Conservation (phyloP, 2,329 filamentous ascomycete species). For the Cercospora sp. region DNA sequence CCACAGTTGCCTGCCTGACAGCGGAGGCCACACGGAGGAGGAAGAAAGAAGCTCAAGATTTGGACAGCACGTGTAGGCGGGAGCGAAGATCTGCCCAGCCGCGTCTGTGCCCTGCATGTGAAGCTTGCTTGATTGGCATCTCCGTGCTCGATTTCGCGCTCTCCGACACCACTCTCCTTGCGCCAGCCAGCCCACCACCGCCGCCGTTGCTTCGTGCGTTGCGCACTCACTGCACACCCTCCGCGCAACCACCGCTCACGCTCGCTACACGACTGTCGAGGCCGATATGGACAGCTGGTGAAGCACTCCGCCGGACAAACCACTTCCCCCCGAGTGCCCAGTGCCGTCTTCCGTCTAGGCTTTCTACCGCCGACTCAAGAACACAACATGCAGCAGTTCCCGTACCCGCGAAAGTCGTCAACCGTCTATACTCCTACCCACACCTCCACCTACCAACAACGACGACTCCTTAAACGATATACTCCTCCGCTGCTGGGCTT, state of each 20-base stretch:
- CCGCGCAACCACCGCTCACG: background rate
- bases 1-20: background rate
- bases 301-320: background rate
- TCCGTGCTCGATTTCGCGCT: background rate
- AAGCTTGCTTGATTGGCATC: background rate
- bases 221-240: background rate
- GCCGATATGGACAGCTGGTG: background rate
- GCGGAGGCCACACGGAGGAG: background rate
- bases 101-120: background rate
- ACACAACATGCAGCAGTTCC: constrained; percentile 65
- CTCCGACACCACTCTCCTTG: background rate
- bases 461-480: constrained; percentile 34
- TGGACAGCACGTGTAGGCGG: background rate
- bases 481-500: constrained; percentile 50
- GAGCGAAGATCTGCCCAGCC: background rate
- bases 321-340: background rate
- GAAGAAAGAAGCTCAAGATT: background rate
- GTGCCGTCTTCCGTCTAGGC: constrained; percentile 8
- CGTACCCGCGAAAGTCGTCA: constrained; percentile 79
- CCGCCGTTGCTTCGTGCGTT: background rate
- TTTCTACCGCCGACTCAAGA: background rate
- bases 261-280: background rate
- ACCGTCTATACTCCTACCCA: constrained; percentile 66
- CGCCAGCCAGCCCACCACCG: background rate
- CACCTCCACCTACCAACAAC: constrained; percentile 46